Conservation (phyloP, 225 moss, liverwort and hornwort species). For the Neckera pumila region DNA sequence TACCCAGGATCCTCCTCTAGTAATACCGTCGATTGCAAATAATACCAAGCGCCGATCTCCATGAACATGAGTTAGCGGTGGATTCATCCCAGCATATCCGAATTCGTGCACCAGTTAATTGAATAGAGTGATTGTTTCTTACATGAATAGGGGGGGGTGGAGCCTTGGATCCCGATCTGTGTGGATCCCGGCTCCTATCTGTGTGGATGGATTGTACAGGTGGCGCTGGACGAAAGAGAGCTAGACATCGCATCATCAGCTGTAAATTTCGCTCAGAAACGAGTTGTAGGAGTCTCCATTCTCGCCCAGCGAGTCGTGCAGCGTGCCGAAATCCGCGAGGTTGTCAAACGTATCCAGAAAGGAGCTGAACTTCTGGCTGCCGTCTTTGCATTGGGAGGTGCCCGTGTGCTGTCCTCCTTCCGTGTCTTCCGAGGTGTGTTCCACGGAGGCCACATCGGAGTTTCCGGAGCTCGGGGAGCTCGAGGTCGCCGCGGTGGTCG, state of each 20-base stretch:
- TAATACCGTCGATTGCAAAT: not conserved
- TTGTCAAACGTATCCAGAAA: slow-evolving; percentile 47
- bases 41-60: not conserved
- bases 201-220: slow-evolving; percentile 31
- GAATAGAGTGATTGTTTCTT: slow-evolving; percentile 14
- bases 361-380: slow-evolving; percentile 21
- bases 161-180: not conserved
- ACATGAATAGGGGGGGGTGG: not conserved
- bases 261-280: slow-evolving; percentile 44
- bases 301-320: slow-evolving; percentile 29
- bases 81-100: not conserved
- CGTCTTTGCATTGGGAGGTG: slow-evolving; percentile 26
- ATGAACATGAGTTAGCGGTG: not conserved
- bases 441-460: slow-evolving; percentile 25
- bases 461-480: slow-evolving; percentile 28
- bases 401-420: slow-evolving; percentile 15
- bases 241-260: not conserved
- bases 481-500: not conserved
- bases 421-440: slow-evolving; percentile 23
- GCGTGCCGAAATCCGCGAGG: slow-evolving; percentile 30
- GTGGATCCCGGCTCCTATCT: not conserved
- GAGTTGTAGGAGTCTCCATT: slow-evolving; percentile 38
- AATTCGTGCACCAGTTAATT: not conserved
- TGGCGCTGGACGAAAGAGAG: not conserved
- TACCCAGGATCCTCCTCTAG: not conserved